phyloP scores from a whole-genome alignment of 179 eudicot genomes.

The Actinidia arguta region DNA sequence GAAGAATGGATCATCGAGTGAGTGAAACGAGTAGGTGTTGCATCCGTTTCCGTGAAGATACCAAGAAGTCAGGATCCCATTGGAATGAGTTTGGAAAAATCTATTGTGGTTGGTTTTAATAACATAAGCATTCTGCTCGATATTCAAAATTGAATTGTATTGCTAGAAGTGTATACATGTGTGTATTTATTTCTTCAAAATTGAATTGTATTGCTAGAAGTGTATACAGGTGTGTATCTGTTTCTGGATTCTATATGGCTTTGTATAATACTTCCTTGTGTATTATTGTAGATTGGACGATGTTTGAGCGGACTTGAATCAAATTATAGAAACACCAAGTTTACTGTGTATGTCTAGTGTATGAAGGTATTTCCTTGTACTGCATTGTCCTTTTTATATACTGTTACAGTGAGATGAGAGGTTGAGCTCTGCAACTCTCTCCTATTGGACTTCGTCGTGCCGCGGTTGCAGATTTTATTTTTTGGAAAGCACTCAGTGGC shows the following conservation, averaged over 20 bases:
- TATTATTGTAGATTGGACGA: not conserved
- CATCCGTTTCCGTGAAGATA: not conserved
- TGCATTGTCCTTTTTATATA: not conserved
- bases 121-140: constrained; percentile 13
- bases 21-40: constrained; percentile 16
- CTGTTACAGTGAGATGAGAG: not conserved
- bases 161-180: not conserved
- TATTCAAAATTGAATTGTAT: not conserved
- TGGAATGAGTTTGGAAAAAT: constrained; percentile 1
- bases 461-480: no score
- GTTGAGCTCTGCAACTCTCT: no score
- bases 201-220: no score
- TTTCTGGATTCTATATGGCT: not conserved
- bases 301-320: not conserved
- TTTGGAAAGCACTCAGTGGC: no score
- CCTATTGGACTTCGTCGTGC: no score
- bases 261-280: not conserved
- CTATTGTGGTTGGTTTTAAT: constrained; percentile 5
- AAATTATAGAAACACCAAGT: constrained; percentile 14
- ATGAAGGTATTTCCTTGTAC: not conserved
- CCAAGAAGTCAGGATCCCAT: constrained; percentile 1
- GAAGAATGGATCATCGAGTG: constrained; percentile 48
- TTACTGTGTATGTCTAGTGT: not conserved
- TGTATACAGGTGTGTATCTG: not conserved
- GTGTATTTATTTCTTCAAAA: no score